A percentile compares a stretch with the other conserved stretches of the same genome.
phyloP scores from a whole-genome alignment of 208 protist genomes.

The Sergeia podlipaevii region DNA sequence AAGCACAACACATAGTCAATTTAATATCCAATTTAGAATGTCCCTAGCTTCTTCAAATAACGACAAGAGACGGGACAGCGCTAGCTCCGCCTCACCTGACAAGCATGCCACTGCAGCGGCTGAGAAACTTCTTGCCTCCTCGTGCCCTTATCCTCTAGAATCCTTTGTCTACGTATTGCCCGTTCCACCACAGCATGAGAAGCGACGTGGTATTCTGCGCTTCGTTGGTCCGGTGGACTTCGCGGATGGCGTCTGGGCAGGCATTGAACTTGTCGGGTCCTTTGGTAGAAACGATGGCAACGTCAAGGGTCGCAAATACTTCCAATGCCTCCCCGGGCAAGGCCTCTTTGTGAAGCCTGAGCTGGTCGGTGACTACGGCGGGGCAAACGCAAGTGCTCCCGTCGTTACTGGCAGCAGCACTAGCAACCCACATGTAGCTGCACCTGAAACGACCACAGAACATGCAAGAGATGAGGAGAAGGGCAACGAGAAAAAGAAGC shows the following conservation, averaged over 20 bases:
- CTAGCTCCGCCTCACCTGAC: slow-evolving; percentile 2
- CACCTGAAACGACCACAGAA: background rate
- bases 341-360: slow-evolving; percentile 59
- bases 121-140: slow-evolving; percentile 1
- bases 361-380: slow-evolving; percentile 25
- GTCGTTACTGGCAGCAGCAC: background rate
- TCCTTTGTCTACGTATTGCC: slow-evolving; percentile 48
- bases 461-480: background rate
- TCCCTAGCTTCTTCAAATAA: too few species aligned
- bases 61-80: background rate
- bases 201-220: slow-evolving; percentile 55
- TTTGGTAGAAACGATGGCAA: slow-evolving; percentile 42
- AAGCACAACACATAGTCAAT: too few species aligned
- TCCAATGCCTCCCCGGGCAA: slow-evolving; percentile 36
- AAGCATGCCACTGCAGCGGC: background rate
- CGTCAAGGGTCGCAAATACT: slow-evolving; percentile 45
- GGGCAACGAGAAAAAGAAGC: background rate
- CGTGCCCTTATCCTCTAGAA: slow-evolving; percentile 10
- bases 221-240: slow-evolving; percentile 54
- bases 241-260: slow-evolving; percentile 46
- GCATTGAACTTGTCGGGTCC: slow-evolving; percentile 49
- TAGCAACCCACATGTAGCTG: background rate
- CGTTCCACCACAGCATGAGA: slow-evolving; percentile 22
- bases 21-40: too few species aligned
- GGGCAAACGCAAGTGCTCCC: background rate